Evolutionary conservation across 805 yeast genomes (phyloP).

Genomic region (Kodamaea lidongshanica): DNA sequence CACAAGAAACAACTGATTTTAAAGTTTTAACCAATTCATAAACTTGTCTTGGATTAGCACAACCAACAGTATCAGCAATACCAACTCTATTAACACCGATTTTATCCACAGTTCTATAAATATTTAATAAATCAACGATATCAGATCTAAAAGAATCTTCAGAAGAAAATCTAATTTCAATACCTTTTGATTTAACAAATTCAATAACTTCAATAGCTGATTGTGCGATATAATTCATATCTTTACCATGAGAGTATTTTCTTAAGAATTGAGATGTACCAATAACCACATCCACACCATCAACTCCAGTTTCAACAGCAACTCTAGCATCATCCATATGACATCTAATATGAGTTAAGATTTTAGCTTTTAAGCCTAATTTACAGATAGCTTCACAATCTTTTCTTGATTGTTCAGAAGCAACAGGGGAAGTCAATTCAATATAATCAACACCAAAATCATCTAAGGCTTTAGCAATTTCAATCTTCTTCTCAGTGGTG

Average conservation of each 20-base stretch:
- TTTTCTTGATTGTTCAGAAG: constrained; percentile 83
- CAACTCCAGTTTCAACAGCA: constrained; percentile 98
- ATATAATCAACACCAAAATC: constrained; percentile 98
- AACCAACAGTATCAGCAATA: constrained; percentile 98
- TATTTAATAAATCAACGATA: constrained; percentile 88
- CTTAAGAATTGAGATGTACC: constrained; percentile 95
- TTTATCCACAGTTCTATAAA: constrained; percentile 92
- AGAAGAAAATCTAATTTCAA: constrained; percentile 92
- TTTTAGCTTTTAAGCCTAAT: constrained; percentile 91
- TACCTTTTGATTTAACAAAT: constrained; percentile 93
- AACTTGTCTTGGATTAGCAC: constrained; percentile 99
- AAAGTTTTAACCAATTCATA: constrained; percentile 93
- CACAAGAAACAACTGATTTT: constrained; percentile 90
- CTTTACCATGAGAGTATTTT: constrained; percentile 95
- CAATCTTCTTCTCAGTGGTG: constrained; percentile 88
- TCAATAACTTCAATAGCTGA: constrained; percentile 95
- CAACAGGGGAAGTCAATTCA: constrained; percentile 96
- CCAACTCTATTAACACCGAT: constrained; percentile 98
- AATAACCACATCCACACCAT: constrained; percentile 97
- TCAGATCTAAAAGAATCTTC: constrained; percentile 98
- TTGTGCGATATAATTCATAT: constrained; percentile 95
- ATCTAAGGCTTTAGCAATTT: constrained; percentile 93
- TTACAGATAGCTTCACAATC: constrained; percentile 99
- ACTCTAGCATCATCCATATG: constrained; percentile 98
- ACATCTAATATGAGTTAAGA: constrained; percentile 93